phyloP scores from a whole-genome alignment of 2,329 filamentous ascomycete genomes.

The Neobulgaria alba region DNA sequence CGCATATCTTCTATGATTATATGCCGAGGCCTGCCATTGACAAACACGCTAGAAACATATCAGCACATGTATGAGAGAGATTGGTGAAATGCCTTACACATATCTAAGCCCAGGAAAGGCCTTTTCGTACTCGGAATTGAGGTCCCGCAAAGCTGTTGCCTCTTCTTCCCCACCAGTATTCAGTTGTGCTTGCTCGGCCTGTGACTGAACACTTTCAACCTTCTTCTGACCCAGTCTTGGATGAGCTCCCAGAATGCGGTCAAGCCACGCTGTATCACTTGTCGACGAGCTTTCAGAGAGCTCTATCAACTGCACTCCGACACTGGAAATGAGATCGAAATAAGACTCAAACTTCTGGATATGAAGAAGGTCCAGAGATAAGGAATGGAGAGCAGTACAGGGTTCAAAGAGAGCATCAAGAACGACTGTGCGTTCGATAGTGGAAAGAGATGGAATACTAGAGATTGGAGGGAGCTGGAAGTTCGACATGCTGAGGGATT shows the following conservation, averaged over 20 bases:
- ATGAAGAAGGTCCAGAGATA: slow-evolving; percentile 60
- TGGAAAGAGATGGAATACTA: slow-evolving; percentile 46
- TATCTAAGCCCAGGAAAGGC: slow-evolving; percentile 76
- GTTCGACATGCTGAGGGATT: no score
- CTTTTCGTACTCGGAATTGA: slow-evolving; percentile 76
- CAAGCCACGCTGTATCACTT: slow-evolving; percentile 48
- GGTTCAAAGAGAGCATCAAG: slow-evolving; percentile 83
- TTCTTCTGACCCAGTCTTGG: slow-evolving; percentile 75
- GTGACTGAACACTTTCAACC: slow-evolving; percentile 72
- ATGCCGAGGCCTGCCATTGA: slow-evolving; percentile 67
- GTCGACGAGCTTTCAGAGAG: slow-evolving; percentile 44
- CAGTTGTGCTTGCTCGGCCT: slow-evolving; percentile 73
- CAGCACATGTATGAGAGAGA: slow-evolving; percentile 8
- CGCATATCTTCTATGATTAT: slow-evolving; percentile 80
- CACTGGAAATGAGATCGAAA: slow-evolving; percentile 54
- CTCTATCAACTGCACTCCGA: slow-evolving; percentile 53
- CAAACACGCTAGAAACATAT: slow-evolving; percentile 57
- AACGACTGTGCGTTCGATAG: slow-evolving; percentile 44
- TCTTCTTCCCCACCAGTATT: slow-evolving; percentile 49
- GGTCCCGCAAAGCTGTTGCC: slow-evolving; percentile 42
- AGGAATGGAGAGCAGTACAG: slow-evolving; percentile 61
- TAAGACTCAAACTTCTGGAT: slow-evolving; percentile 58
- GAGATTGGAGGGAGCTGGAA: slow-evolving; percentile 47
- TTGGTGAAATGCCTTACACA: slow-evolving; percentile 40
- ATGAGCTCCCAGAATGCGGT: slow-evolving; percentile 70